phyloP scores from a whole-genome alignment of 1,139 yeast species.

The Taphrina flavorubra region DNA sequence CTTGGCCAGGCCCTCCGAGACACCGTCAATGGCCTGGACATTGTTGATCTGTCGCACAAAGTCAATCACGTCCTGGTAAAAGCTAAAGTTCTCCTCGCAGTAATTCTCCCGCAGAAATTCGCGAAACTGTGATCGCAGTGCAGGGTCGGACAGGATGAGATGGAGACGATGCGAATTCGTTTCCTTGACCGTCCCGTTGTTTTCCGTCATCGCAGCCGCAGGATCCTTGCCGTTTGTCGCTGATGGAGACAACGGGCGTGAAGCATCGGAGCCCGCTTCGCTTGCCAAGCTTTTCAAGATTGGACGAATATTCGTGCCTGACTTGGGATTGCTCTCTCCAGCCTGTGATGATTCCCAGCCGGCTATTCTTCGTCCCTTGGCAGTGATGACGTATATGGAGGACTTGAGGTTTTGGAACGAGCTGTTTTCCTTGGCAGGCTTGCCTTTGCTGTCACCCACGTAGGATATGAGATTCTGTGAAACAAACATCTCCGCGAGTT shows the following conservation, averaged over 20 bases:
- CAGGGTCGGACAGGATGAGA: conserved; percentile 74
- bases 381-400: conserved; percentile 54
- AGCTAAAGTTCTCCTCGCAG: conserved; percentile 79
- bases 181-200: conserved; percentile 24
- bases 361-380: conserved; percentile 53
- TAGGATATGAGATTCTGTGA: conserved; percentile 58
- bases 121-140: conserved; percentile 70
- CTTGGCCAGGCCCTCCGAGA: conserved; percentile 42
- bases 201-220: not conserved
- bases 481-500: conserved; percentile 64
- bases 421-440: conserved; percentile 43
- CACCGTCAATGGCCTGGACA: conserved; percentile 47
- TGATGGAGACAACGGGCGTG: conserved; percentile 7
- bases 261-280: conserved; percentile 5
- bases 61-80: conserved; percentile 64
- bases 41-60: conserved; percentile 42
- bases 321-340: not conserved
- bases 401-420: conserved; percentile 52
- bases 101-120: conserved; percentile 66
- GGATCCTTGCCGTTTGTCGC: conserved; percentile 2
- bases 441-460: conserved; percentile 52
- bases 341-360: conserved; percentile 51
- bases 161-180: conserved; percentile 52
- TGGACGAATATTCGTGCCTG: not conserved
- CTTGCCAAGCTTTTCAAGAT: not conserved